Conservation (phyloP, 2,329 filamentous ascomycete genomes). For the Mollisiaceae sp. region DNA sequence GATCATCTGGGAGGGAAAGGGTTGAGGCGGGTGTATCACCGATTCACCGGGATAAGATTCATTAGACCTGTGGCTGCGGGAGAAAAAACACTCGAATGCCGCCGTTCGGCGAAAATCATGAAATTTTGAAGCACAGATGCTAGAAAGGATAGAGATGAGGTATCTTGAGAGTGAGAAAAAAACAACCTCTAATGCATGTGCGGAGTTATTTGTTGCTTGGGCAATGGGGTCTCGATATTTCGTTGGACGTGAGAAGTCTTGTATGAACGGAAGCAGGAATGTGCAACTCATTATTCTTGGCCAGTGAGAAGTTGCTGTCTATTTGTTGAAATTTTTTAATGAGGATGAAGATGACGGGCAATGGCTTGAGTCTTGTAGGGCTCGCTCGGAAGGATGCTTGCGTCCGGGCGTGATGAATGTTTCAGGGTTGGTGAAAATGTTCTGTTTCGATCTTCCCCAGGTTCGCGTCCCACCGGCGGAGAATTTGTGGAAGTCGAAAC, state of each 20-base stretch:
- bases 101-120: background rate
- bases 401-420: background rate
- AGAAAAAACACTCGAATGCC: background rate
- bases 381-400: background rate
- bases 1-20: background rate
- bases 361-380: background rate
- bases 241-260: background rate
- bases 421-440: background rate
- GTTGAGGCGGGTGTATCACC: background rate
- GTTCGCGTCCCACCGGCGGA: background rate
- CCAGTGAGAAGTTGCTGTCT: too few species aligned
- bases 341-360: background rate
- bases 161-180: background rate
- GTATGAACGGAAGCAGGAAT: background rate
- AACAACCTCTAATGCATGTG: background rate
- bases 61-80: background rate
- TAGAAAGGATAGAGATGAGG: background rate
- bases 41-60: too few species aligned
- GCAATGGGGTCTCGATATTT: background rate
- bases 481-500: background rate
- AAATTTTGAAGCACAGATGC: background rate
- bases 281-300: background rate
- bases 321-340: too few species aligned
- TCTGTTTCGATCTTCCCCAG: background rate
- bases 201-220: background rate